A percentile compares a stretch with the other conserved stretches of the same genome.
Conservation (phyloP, 106 monocot genomes). For the Gastrodia elata region DNA sequence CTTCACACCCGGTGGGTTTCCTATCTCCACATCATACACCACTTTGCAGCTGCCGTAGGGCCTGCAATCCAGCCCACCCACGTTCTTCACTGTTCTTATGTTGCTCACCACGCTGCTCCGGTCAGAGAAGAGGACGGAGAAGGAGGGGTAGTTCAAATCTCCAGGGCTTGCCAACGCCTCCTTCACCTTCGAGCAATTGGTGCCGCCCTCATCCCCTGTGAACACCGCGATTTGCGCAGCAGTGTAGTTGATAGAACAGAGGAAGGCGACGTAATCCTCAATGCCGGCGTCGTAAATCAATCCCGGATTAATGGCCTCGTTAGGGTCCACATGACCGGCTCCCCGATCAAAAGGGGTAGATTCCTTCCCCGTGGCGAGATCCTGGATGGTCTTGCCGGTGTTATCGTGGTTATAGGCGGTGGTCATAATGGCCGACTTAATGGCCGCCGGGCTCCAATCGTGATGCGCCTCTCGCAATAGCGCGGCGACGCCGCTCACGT, state of each 20-base stretch:
- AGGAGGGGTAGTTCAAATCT: constrained; percentile 36
- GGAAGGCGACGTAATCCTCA: constrained; percentile 23
- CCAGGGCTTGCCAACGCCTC: constrained; percentile 6
- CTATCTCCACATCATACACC: not conserved
- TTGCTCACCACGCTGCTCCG: not conserved
- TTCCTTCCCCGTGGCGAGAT: constrained; percentile 7
- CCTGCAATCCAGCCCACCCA: constrained; percentile 5
- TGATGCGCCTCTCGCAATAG: constrained; percentile 20
- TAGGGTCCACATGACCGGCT: constrained; percentile 25
- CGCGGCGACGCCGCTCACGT: constrained; percentile 36
- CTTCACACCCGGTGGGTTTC: not conserved
- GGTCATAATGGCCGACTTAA: constrained; percentile 35
- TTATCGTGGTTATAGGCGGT: constrained; percentile 24
- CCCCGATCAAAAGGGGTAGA: constrained; percentile 14
- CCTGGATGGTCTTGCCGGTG: constrained; percentile 19
- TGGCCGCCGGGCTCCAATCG: constrained; percentile 32
- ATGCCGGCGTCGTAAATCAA: constrained; percentile 21
- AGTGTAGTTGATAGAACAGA: constrained; percentile 31
- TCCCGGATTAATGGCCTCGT: constrained; percentile 25
- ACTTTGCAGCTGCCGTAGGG: not conserved
- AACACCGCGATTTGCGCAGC: constrained; percentile 43
- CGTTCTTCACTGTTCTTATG: constrained; percentile 11
- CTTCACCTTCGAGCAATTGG: constrained; percentile 17
- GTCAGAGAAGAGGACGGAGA: constrained; percentile 23
- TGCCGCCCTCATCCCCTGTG: constrained; percentile 10